Evolutionary conservation across 805 yeast genomes (phyloP).

Genomic region (Lipomyces mesembrius): DNA sequence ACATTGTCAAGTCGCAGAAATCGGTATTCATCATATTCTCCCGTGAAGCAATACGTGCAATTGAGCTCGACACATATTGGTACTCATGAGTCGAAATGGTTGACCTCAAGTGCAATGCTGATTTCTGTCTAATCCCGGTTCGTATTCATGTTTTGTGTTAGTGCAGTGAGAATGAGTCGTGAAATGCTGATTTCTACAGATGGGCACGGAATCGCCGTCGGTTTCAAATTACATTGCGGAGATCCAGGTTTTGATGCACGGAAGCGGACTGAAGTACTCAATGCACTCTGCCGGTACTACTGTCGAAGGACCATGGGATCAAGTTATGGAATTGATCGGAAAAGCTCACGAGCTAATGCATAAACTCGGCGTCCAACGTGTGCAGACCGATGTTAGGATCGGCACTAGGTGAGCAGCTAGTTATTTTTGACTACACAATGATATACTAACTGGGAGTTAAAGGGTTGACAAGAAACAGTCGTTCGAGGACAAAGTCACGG

Average conservation of each 20-base stretch:
- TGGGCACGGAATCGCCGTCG: conserved; percentile 78
- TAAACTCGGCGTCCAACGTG: conserved; percentile 70
- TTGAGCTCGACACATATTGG: not conserved
- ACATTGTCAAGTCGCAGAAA: too few species aligned
- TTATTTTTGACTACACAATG: not conserved
- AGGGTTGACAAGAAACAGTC: conserved; percentile 37
- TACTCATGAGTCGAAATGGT: conserved; percentile 8
- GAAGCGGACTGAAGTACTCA: conserved; percentile 65
- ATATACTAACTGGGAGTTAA: not conserved
- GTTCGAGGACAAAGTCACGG: conserved; percentile 36
- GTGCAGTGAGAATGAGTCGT: not conserved
- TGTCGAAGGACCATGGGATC: conserved; percentile 89
- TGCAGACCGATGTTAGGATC: conserved; percentile 83
- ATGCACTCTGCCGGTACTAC: conserved; percentile 94
- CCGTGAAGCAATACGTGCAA: not conserved
- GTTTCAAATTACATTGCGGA: conserved; percentile 80
- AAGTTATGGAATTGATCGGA: conserved; percentile 79
- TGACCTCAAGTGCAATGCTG: conserved; percentile 65
- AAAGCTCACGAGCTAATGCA: conserved; percentile 75
- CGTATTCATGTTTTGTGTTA: conserved; percentile 41
- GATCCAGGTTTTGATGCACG: conserved; percentile 66
- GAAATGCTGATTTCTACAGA: conserved; percentile 46
- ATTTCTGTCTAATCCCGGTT: conserved; percentile 82
- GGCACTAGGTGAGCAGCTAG: conserved; percentile 60
- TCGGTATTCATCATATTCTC: too few species aligned